Base-by-base conservation (phyloP, 2,329 filamentous ascomycete species). In the Neodidymelliopsis sp. region DNA sequence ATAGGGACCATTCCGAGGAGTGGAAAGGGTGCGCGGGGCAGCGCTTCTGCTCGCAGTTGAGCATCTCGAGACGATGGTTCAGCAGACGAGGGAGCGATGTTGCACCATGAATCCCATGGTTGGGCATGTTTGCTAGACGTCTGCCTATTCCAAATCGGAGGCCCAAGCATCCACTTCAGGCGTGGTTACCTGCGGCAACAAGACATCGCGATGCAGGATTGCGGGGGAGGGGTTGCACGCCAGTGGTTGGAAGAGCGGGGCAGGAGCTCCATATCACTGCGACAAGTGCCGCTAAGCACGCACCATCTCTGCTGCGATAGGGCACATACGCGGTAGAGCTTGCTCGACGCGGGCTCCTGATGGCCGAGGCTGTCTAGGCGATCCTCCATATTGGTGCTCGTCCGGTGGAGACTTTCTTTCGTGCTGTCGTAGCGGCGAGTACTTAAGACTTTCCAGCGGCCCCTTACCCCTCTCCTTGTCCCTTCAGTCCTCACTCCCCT, bases 171-270 rank as follows among this genome's bases (percentile, higher is more conserved):
- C 40, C 46, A 31, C 27, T 46, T 56, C 40, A 39, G 48, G 53
- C 28, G 36, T 45, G 55, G 59, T 8, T 60, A 49, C 37, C 25
- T 38, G 52, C 57, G 52, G 54, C 49, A 52, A 45, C 34, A 46
- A 34, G 39, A 54, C 43, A 23, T 44, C 29, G 28, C 46, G 37
- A 49, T 13, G 39, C 33, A 43, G 28, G 12, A 55, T 50, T 68
- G 67, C 62, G 67, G 67, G 67, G 67, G 61, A 70, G 65, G 67
- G 66, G 66, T 69, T 64, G 48, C 54, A 55, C 35, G 43, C 56
- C 54, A 67, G 56, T 64, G 62, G 63, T 43, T 37, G 49, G 38
- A 33, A 41, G 53, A 68, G 66, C 62, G 66, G 66, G 66, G 66
- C 63, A 65, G 25, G 27, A 53, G 41, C 54, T 56, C 28, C 43